Base-by-base conservation (phyloP, 257 asterid species). In the Capsicum baccatum region DNA sequence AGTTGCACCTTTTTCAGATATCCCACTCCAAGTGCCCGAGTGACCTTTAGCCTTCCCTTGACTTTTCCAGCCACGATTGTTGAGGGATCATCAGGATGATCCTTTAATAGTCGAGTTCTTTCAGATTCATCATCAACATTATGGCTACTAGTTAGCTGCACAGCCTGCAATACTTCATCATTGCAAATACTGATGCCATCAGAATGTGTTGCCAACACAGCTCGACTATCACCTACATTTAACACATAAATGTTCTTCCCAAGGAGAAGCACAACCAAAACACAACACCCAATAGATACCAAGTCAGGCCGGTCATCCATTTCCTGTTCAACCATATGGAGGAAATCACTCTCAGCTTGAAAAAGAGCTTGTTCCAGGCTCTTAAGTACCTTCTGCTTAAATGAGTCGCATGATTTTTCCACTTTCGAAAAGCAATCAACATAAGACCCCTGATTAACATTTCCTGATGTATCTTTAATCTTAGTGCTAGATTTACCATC, bases 1-100 rank as follows among this genome's bases (percentile, higher is more conserved):
- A 7, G 44, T 26, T 76, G 21, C 90, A 97, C 99, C 97, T 90
- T 94, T 87, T 97, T 97, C 92, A 97, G 90, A 91, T 97, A 97
- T 81, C 99, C 99, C 71, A 95, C 99, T 68, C 99, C 99, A 59
- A 97, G 94, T 62, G 99, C 99, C 84, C 98, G 90, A 9, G 99
- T 94, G 85, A 97, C 98, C 86, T 92, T 92, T 63, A 97, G 91
- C 92, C 90, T 97, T 82, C 99, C 99, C 88, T 97, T 95, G 56
- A 95, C 95, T 89, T 87, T 95, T 70, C 97, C 98, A 8, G 82
- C 92, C 63, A 91, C 89, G 54, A 97, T 54, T 37, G 89, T 80
- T 50, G 84, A 55, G 79, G 98, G 92, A 80, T 97, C 99, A 33
- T 94, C 92, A 12, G 94, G 97, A 87, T 97, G 99, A 67, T 95